Evolutionary conservation across 352 stramenopile genomes (phyloP), one percentile per base, ranked within the genome.

Genomic region (Globisporangium middletonii): DNA sequence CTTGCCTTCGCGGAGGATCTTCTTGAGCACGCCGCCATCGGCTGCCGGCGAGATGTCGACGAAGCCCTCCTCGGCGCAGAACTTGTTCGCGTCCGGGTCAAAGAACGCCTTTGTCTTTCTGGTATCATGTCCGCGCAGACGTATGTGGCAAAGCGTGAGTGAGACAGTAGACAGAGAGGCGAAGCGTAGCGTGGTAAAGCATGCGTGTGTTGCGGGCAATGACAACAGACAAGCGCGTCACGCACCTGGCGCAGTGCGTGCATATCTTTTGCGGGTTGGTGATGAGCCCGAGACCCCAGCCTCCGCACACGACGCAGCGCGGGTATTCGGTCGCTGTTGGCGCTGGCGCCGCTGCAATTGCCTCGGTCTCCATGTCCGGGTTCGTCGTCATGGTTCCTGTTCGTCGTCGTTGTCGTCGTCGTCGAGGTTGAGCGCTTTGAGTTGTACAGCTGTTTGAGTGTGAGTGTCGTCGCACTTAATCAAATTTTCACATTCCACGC

Each of bases 21-120:
- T 94, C 63, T 94, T 94, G 2, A 94, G 61, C 13, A 94, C 76
- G 11, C 79, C 77, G 26, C 84, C 84, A 52, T 94, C 79, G 0
- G 83, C 84, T 4, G 68, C 62, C 1, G 79, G 80, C 11, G 84
- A 88, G 55, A 94, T 94, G 60, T 94, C 84, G 50, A 91, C 72
- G 54, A 92, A 94, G 19, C 84, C 84, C 49, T 92, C 68, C 4
- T 88, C 74, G 9, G 63, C 65, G 63, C 80, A 92, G 62, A 83
- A 92, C 18, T 59, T 60, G 68, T 64, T 84, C 50, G 62, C 61
- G n/a, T 86, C 71, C 3, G 84, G 84, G 47, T 94, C 82, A 47
- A 94, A 94, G 66, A 92, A 94, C 11, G 71, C 68, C 56, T 82
- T 80, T 0, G 75, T 90, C 5, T 69, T 28, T 27, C 84, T 86